phyloP scores from a whole-genome alignment of 352 stramenopile species.

The Phytophthora europaea region DNA sequence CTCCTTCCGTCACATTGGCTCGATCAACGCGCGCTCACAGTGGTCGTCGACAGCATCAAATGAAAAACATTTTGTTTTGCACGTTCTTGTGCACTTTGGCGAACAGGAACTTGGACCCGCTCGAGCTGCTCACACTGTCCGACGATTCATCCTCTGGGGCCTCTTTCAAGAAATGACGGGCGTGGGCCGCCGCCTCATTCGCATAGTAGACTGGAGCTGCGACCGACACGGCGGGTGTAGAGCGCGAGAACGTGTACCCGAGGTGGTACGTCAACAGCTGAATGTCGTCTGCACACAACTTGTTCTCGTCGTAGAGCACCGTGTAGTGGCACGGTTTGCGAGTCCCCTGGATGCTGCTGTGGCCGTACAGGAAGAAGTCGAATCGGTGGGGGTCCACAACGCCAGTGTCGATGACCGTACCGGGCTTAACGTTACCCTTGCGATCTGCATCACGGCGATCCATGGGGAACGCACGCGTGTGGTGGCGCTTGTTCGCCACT shows the following conservation, averaged over 20 bases:
- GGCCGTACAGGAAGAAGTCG: constrained; percentile 81
- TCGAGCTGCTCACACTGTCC: constrained; percentile 51
- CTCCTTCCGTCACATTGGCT: too few species aligned
- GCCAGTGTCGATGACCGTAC: neutral
- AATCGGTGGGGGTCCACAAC: neutral
- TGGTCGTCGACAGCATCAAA: constrained; percentile 16
- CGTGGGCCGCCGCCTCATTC: constrained; percentile 80
- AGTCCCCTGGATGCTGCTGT: constrained; percentile 77
- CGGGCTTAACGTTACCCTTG: constrained; percentile 22
- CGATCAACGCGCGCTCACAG: too few species aligned
- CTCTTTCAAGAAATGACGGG: constrained; percentile 76
- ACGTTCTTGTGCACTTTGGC: constrained; percentile 54
- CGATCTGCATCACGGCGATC: constrained; percentile 46
- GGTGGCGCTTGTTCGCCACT: constrained; percentile 87
- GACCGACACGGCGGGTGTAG: constrained; percentile 80
- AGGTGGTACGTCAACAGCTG: constrained; percentile 70
- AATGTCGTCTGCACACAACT: constrained; percentile 59
- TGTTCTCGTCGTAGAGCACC: constrained; percentile 79
- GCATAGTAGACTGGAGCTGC: constrained; percentile 84
- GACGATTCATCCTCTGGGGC: constrained; percentile 39
- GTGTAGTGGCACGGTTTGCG: constrained; percentile 81
- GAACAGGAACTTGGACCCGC: constrained; percentile 53
- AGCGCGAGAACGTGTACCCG: constrained; percentile 83
- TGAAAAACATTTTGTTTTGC: constrained; percentile 58
- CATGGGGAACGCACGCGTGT: constrained; percentile 72